A percentile compares a stretch with the other conserved stretches of the same genome.
Evolutionary conservation across 371 early-diverging fungal genomes (phyloP).

Genomic region (Globomyces sp.): DNA sequence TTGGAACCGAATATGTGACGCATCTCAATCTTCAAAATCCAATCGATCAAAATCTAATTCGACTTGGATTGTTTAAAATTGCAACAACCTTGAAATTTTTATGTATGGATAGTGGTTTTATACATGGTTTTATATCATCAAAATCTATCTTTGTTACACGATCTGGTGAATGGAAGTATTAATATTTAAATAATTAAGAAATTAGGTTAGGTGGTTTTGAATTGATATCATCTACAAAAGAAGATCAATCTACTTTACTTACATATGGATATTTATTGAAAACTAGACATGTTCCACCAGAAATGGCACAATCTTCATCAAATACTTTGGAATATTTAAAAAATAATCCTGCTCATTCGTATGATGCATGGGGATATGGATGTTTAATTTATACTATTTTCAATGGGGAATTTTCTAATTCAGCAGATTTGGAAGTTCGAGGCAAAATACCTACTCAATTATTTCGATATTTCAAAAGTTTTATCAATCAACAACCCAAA

Average conservation of each 20-base stretch:
- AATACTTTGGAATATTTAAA: not conserved
- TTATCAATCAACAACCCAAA: slow-evolving; percentile 49
- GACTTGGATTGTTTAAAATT: slow-evolving; percentile 88
- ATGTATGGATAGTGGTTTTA: slow-evolving; percentile 77
- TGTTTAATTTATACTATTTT: slow-evolving; percentile 77
- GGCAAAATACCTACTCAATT: slow-evolving; percentile 61
- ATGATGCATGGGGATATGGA: slow-evolving; percentile 81
- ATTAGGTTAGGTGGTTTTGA: slow-evolving; percentile 78
- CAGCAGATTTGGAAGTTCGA: slow-evolving; percentile 58
- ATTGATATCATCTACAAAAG: slow-evolving; percentile 40
- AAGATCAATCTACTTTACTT: not conserved
- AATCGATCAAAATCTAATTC: slow-evolving; percentile 63
- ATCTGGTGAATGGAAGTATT: slow-evolving; percentile 87
- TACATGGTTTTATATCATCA: slow-evolving; percentile 82
- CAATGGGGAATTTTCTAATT: slow-evolving; percentile 63
- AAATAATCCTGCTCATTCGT: slow-evolving; percentile 23
- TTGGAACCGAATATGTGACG: slow-evolving; percentile 84
- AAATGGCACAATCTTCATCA: slow-evolving; percentile 7
- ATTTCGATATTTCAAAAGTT: slow-evolving; percentile 24
- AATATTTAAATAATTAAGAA: no score
- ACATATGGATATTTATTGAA: slow-evolving; percentile 10
- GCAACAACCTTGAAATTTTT: slow-evolving; percentile 86
- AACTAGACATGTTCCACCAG: slow-evolving; percentile 10
- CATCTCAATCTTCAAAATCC: slow-evolving; percentile 59
- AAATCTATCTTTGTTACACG: slow-evolving; percentile 79